Evolutionary conservation across 1,139 yeast species (phyloP), one percentile per base, ranked within the genome.

Genomic region (Nakaseomyces delphensis): DNA sequence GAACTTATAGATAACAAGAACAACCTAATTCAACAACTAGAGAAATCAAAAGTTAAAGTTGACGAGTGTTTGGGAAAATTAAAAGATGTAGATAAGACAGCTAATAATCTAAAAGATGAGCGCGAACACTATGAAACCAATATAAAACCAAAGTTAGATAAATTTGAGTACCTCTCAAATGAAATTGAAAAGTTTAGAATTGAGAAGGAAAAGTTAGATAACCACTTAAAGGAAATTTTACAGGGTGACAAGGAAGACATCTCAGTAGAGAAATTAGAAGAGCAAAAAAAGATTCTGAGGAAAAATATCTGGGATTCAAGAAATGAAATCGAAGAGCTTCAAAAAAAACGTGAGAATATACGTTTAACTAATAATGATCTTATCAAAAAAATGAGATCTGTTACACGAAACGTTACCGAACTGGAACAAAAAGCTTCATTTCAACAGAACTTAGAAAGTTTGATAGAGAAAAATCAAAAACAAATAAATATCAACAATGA

Each of bases 131-230:
- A 47, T 2, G 59, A 57, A 25, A 47, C 44, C 10, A 48, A 46
- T 1, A 36, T 57, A 11, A 50, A 54, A 21, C 52, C 59, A 4
- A 37, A 50, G 4, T 41, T 57, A 10, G 58, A 55, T 15, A 48
- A 45, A 16, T 36, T 52, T 16, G 63, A 41, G 2, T 44, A 51
- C 14, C 15, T 48, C 8, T 42, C 39, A 7, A 53, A 55, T 7
- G 57, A 55, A 11, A 15, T 64, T 1, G 69, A 69, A 8, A 83
- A 79, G 38, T 58, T 83, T 16, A 84, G 81, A 54, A 60, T 57
- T 8, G 54, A 62, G 9, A 78, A 79, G 47, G 68, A 63, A 38
- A 62, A 60, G 6, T 69, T 70, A 37, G 70, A 64, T 32, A 60
- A 62, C 4, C 65, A 68, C 36, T 62, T 77, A 31, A 77, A 75